A percentile compares a stretch with the other conserved stretches of the same genome.
Conservation (phyloP, 805 yeast species). For the Wickerhamomyces canadensis region DNA sequence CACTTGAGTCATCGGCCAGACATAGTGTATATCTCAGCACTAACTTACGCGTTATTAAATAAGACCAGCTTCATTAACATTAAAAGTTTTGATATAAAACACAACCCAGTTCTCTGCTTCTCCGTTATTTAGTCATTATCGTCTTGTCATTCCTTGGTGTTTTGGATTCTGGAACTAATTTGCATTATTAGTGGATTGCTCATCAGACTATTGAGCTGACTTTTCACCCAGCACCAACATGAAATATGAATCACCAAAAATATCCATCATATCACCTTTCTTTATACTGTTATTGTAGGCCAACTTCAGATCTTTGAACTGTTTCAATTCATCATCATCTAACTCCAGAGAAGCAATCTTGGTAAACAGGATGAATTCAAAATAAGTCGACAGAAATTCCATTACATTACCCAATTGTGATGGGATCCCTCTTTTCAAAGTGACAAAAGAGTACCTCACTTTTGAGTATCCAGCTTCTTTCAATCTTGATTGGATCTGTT, state of each 20-base stretch:
- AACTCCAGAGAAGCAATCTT: slow-evolving; percentile 13
- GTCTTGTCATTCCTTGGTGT: too few relatives aligned
- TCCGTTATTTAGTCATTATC: too few relatives aligned
- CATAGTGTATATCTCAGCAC: slow-evolving; percentile 4
- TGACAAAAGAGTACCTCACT: slow-evolving; percentile 16
- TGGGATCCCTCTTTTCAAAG: slow-evolving; percentile 18
- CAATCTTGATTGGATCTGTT: slow-evolving; percentile 10
- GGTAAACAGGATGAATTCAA: slow-evolving; percentile 16
- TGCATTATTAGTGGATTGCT: too few relatives aligned
- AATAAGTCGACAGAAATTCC: slow-evolving; percentile 17
- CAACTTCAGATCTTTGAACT: slow-evolving; percentile 14
- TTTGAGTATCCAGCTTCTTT: slow-evolving; percentile 18
- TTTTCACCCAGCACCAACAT: slow-evolving; percentile 20
- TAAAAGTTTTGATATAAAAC: too few relatives aligned
- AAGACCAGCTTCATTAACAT: too few relatives aligned
- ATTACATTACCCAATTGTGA: slow-evolving; percentile 19
- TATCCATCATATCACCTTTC: slow-evolving; percentile 14
- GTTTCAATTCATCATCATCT: slow-evolving; percentile 9
- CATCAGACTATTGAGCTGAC: neutral
- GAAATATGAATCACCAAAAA: slow-evolving; percentile 20
- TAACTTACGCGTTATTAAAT: too few relatives aligned
- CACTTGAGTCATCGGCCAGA: too few relatives aligned
- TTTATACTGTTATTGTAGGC: slow-evolving; percentile 17
- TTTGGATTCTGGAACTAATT: neutral
- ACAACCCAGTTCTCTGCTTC: neutral